Evolutionary conservation across 225 moss, liverwort and hornwort species (phyloP).

Genomic region (Physcomitrium patens): DNA sequence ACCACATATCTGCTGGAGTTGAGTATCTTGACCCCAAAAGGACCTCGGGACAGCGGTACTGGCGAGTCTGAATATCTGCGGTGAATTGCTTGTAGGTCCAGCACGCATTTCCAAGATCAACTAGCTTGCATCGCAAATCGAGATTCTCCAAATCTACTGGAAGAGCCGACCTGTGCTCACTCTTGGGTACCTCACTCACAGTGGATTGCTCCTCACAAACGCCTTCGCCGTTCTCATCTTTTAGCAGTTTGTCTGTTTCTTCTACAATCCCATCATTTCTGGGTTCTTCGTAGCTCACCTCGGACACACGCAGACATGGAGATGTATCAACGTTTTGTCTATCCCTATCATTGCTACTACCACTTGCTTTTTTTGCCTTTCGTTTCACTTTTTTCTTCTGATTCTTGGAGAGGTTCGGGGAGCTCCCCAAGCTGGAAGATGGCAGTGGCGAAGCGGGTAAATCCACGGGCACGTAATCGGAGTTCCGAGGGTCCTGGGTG

Average conservation of each 20-base stretch:
- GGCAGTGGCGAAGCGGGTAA: conserved; percentile 28
- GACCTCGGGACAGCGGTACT: conserved; percentile 97
- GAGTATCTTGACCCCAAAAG: conserved; percentile 81
- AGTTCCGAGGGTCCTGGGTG: conserved; percentile 59
- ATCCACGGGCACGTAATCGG: conserved; percentile 36
- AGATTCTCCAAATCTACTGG: conserved; percentile 45
- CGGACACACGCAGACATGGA: neutral
- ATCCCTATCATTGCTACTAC: conserved; percentile 43
- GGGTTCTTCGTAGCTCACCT: conserved; percentile 29
- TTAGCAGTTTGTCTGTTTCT: conserved; percentile 38
- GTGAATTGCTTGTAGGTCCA: conserved; percentile 96
- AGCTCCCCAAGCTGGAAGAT: conserved; percentile 32
- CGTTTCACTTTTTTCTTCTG: conserved; percentile 94
- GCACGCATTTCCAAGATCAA: conserved; percentile 96
- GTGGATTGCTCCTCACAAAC: conserved; percentile 33
- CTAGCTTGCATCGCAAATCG: conserved; percentile 95
- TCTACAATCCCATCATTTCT: conserved; percentile 29
- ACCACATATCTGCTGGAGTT: conserved; percentile 95
- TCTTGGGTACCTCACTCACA: conserved; percentile 36
- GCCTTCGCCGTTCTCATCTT: conserved; percentile 31
- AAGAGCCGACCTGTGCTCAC: conserved; percentile 40
- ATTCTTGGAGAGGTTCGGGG: conserved; percentile 69
- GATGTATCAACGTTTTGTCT: conserved; percentile 36
- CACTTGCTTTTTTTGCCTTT: conserved; percentile 76
- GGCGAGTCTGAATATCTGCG: conserved; percentile 91